Conservation (phyloP, 345 rosid species). For the Noccaea bulbosa region DNA sequence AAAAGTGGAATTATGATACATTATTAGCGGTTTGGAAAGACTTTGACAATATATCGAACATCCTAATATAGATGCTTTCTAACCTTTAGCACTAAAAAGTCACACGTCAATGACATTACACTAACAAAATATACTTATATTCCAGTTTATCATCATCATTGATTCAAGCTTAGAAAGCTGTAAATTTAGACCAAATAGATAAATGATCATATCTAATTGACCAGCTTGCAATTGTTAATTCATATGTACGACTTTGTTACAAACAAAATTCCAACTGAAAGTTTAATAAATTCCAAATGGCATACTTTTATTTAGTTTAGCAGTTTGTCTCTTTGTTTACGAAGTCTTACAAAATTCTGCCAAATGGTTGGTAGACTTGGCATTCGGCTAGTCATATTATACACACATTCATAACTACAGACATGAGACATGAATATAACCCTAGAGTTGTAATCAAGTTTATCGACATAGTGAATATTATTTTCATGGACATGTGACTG, state of each 20-base stretch:
- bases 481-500: conserved; percentile 20
- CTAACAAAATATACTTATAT: not conserved
- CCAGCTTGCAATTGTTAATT: conserved; percentile 14
- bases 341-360: conserved; percentile 2
- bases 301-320: conserved; percentile 11
- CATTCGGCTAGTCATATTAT: conserved; percentile 22
- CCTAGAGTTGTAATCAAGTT: not conserved
- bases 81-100: conserved; percentile 5
- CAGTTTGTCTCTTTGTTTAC: conserved; percentile 39
- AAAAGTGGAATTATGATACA: not conserved
- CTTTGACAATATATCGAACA: not conserved
- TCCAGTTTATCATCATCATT: not conserved
- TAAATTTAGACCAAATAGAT: not conserved
- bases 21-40: conserved; percentile 1
- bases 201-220: not conserved
- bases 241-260: conserved; percentile 5
- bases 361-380: conserved; percentile 30
- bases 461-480: not conserved
- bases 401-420: not conserved
- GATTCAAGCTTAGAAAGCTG: not conserved
- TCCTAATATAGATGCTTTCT: not conserved
- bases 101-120: not conserved
- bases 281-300: conserved; percentile 30
- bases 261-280: conserved; percentile 27
- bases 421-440: not conserved